Percentiles rank a stretch among this genome's conserved stretches.
phyloP scores from a whole-genome alignment of 2,329 filamentous ascomycete species.

The Fusarium haematococcum region DNA sequence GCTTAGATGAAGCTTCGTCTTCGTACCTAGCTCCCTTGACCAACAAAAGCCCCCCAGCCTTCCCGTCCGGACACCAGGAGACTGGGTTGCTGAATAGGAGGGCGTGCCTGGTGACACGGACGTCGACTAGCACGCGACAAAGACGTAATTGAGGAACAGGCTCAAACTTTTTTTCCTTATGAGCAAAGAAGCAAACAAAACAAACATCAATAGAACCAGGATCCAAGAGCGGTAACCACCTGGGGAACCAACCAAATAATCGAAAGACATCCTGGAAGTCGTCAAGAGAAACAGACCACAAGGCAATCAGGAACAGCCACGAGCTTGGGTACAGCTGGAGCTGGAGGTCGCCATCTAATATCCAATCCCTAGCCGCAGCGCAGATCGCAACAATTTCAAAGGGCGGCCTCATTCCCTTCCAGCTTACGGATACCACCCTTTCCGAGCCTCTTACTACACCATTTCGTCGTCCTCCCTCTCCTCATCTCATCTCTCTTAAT shows the following conservation, averaged over 20 bases:
- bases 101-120: constrained; percentile 11
- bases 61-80: neutral
- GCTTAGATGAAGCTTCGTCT: neutral
- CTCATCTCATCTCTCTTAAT: constrained; percentile 1
- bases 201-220: constrained; percentile 4
- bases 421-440: constrained; percentile 8
- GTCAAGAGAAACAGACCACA: constrained; percentile 18
- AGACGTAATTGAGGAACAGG: constrained; percentile 9
- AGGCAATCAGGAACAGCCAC: constrained; percentile 10
- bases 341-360: constrained; percentile 26
- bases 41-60: constrained; percentile 3
- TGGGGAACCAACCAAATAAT: constrained; percentile 20
- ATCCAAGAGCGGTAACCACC: constrained; percentile 13
- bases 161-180: neutral
- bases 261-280: constrained; percentile 21
- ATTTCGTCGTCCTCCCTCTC: neutral
- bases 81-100: constrained; percentile 5
- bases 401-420: constrained; percentile 34
- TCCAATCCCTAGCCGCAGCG: constrained; percentile 18
- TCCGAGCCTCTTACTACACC: constrained; percentile 20
- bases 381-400: constrained; percentile 22
- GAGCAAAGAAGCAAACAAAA: neutral
- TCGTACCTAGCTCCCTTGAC: neutral
- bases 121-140: constrained; percentile 18
- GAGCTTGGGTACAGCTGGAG: constrained; percentile 2